Conservation (phyloP, 768 basidiomycete species). For the Phallus indusiatus region DNA sequence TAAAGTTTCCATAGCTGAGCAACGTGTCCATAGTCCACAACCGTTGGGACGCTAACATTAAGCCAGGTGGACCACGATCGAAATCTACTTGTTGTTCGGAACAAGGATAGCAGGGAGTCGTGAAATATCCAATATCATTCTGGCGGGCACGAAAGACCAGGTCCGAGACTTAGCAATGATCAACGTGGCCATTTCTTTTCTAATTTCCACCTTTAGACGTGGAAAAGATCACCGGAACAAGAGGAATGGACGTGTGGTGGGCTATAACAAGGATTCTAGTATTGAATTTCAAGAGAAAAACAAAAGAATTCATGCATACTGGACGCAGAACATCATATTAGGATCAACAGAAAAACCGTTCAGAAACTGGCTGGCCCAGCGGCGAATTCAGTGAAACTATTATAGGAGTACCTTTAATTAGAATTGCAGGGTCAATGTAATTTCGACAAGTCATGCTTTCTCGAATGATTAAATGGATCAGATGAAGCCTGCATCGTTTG, state of each 20-base stretch:
- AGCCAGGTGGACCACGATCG: not conserved
- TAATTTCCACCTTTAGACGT: not conserved
- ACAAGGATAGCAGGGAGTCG: not conserved
- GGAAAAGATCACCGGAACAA: not conserved
- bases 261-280: not conserved
- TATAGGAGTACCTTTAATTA: not conserved
- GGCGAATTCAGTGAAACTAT: not conserved
- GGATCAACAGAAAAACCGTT: not conserved
- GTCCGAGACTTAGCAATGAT: not conserved
- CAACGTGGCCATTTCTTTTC: not conserved
- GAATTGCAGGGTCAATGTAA: not conserved
- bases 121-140: not conserved
- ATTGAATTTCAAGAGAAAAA: not conserved
- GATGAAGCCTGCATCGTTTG: not conserved
- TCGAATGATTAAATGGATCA: not conserved
- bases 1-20: not conserved
- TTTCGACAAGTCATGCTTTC: not conserved
- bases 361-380: not conserved
- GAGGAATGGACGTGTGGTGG: not conserved
- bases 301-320: not conserved
- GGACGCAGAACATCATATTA: not conserved
- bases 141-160: conserved; percentile 5
- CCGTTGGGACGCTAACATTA: not conserved
- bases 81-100: not conserved
- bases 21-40: not conserved